phyloP scores from a whole-genome alignment of 192 early-diverging fungal genomes.

The Fimicolochytrium jonesii region DNA sequence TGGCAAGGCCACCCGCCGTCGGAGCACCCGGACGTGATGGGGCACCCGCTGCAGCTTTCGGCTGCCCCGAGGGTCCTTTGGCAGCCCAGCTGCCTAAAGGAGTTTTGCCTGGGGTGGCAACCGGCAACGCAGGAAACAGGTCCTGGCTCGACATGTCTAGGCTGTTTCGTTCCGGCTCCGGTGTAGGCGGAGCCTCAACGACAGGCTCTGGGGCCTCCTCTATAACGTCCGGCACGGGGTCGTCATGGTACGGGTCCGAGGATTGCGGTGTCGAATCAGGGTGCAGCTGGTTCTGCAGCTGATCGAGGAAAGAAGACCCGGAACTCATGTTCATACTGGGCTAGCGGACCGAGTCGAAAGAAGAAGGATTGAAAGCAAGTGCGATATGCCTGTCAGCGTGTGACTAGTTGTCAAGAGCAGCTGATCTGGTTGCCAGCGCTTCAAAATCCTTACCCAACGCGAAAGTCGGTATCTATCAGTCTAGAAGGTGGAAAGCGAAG shows the following conservation, averaged over 20 bases:
- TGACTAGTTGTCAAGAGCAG: no score
- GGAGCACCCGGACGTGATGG: background rate
- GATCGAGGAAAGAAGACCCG: constrained; percentile 16
- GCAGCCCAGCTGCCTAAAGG: constrained; percentile 12
- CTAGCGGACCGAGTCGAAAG: no score
- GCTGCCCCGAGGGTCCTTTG: background rate
- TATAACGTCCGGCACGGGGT: background rate
- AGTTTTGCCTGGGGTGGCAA: constrained; percentile 34
- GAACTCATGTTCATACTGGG: constrained; percentile 18
- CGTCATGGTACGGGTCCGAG: background rate
- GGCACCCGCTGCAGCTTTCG: background rate
- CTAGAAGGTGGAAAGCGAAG: no score
- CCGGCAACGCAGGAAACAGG: constrained; percentile 74
- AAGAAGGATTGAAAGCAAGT: no score
- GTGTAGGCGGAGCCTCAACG: background rate
- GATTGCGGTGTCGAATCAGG: constrained; percentile 17
- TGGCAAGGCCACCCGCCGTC: background rate
- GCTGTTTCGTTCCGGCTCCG: background rate
- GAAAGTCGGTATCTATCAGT: no score
- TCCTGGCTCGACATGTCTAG: constrained; percentile 57
- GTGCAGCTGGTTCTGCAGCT: constrained; percentile 30
- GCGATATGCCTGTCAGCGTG: no score
- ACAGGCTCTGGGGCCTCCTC: constrained; percentile 6
- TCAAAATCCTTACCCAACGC: no score
- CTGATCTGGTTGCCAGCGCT: no score